phyloP scores from a whole-genome alignment of 1,284 basidiomycete genomes.

The Omphalotus olearius region DNA sequence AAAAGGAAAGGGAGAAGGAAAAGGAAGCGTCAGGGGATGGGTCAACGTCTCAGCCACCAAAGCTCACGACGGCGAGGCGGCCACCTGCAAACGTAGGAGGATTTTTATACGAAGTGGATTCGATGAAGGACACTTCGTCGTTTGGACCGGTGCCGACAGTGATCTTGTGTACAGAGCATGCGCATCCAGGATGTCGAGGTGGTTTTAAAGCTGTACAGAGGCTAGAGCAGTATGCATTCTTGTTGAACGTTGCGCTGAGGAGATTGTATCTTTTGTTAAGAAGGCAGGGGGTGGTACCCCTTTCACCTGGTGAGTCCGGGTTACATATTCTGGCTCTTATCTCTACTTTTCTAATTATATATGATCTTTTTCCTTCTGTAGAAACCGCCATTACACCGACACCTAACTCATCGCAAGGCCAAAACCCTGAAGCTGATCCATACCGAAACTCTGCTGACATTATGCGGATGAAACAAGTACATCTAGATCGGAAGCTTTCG shows the following conservation, averaged over 20 bases:
- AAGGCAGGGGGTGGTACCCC: constrained; percentile 86
- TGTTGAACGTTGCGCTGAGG: constrained; percentile 93
- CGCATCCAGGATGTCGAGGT: constrained; percentile 53
- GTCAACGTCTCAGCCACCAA: constrained; percentile 37
- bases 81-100: constrained; percentile 74
- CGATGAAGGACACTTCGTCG: constrained; percentile 57
- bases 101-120: constrained; percentile 72
- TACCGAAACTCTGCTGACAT: constrained; percentile 88
- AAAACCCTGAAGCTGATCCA: constrained; percentile 49
- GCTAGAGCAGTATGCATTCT: constrained; percentile 96
- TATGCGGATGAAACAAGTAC: constrained; percentile 90
- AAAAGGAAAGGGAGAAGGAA: constrained; percentile 39
- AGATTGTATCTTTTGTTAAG: constrained; percentile 89
- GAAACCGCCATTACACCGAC: constrained; percentile 27
- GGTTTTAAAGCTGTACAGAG: constrained; percentile 93
- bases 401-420: constrained; percentile 23
- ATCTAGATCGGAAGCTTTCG: constrained; percentile 92
- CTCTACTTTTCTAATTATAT: constrained; percentile 10
- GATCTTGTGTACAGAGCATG: constrained; percentile 80
- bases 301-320: constrained; percentile 60
- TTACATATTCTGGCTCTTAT: constrained; percentile 6
- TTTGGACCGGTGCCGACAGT: constrained; percentile 68
- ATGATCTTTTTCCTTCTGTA: neutral
- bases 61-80: constrained; percentile 59
- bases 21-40: constrained; percentile 31